These are phyloP conservation scores for Teunomyces tritomae DNA, from an alignment of 805 yeast genomes.

Conservation along the genomic window DNA sequence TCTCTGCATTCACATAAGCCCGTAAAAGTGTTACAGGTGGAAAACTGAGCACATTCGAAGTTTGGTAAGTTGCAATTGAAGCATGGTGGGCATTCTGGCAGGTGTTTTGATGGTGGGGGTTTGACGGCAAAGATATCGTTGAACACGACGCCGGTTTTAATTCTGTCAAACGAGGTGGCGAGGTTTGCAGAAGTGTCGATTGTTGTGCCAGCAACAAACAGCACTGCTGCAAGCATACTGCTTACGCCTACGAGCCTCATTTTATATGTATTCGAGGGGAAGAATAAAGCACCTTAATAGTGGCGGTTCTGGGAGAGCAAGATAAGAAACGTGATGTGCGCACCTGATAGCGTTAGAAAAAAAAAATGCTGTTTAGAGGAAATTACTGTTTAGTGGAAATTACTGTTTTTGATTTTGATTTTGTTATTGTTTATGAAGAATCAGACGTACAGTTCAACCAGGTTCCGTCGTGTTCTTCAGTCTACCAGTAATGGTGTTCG, in stretches of 20 bases:
- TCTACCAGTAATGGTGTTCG: constrained; percentile 9
- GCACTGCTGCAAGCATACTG: too few relatives aligned
- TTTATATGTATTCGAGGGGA: too few relatives aligned
- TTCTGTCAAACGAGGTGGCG: constrained; percentile 15
- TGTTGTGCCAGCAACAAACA: too few relatives aligned
- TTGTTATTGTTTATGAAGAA: constrained; percentile 1
- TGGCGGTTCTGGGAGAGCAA: too few relatives aligned
- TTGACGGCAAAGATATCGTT: constrained; percentile 18
- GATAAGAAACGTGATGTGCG: too few relatives aligned
- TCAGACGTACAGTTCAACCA: constrained; percentile 16
- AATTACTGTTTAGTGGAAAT: too few relatives aligned
- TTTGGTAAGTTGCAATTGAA: constrained; percentile 94
- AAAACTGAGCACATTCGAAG: constrained; percentile 86
- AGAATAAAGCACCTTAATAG: too few relatives aligned
- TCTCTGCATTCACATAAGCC: constrained; percentile 91
- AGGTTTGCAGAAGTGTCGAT: too few relatives aligned
- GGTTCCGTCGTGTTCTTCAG: constrained; percentile 19
- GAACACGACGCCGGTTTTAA: constrained; percentile 19
- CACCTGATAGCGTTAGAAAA: too few relatives aligned
- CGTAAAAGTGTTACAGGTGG: constrained; percentile 80
- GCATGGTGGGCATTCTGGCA: constrained; percentile 70
- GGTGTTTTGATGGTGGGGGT: too few relatives aligned
- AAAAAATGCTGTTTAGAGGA: too few relatives aligned
- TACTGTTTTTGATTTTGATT: background rate
- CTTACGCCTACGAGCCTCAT: too few relatives aligned